Evolutionary conservation across 2,329 filamentous ascomycete genomes (phyloP), one percentile per base, ranked within the genome.

Genomic region (Beauveria caledonica): DNA sequence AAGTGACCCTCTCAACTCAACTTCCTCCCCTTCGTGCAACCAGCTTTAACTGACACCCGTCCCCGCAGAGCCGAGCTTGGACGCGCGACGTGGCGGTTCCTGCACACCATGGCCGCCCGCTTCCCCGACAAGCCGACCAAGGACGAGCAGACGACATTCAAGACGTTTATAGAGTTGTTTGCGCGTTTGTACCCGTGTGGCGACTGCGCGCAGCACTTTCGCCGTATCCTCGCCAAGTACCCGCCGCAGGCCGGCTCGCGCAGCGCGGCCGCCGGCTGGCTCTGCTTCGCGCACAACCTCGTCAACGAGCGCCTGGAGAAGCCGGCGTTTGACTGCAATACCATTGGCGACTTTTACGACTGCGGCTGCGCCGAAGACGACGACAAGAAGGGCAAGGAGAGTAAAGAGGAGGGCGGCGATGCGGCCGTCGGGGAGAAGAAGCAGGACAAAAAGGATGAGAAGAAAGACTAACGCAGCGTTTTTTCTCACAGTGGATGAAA

Each of bases 341-440:
- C 85, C 33, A 86, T 89, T 68, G 85, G 85, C 17, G 86, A 88
- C 67, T 86, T 86, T 69, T 89, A 88, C 72, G 86, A 89, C 69
- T 89, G 86, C 68, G 86, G 86, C 0, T 89, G 86, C 67, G 86
- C 84, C 15, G 86, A 87, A n/a, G 84, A 86, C 62, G 78, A 79
- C 19, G 77, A 78, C 66, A 76, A 79, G 64, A 76, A 73, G 65
- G 44, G 66, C 64, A 23, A 39, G 11, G 36, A 48, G 45, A 48
- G 9, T 15, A 25, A 51, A 5, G 52, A 45, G 23, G 10, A 57
- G 54, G n/a, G 8, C 3, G n/a, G 1, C 3, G 27, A n/a, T 9
- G 25, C 48, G 44, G 66, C 63, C 8, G 49, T 3, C 36, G 36
- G 42, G 17, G 7, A 23, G 9, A 27, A 42, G 9, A 36, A 39